Evolutionary conservation across 2,329 filamentous ascomycete species (phyloP), one percentile per base, ranked within the genome.

Genomic region (Rhynchosporium secalis): DNA sequence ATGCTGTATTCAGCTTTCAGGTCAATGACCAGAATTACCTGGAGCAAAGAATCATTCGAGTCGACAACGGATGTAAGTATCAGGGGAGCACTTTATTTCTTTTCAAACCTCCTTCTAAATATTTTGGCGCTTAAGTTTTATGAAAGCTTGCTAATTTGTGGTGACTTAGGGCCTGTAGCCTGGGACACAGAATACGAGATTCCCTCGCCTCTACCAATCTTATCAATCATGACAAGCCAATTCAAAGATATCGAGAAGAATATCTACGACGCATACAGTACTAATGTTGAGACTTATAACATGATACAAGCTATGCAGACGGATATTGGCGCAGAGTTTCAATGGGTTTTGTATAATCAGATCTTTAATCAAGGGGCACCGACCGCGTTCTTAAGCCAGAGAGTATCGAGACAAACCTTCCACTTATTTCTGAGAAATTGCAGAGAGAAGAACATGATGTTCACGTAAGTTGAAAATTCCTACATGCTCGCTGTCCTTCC

Each of bases 1-100:
- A 15, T 36, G 2, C 26, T 57, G 55, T 29, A 8, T 47, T 31
- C 33, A 38, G 43, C 8, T 8, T 4, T 36, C 20, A 28, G 51
- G 45, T 20, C n/a, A 49, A 3, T 40, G 36, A 36, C 13, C 20
- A 58, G 10, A 58, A 26, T 12, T 28, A 28, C n/a, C 7, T 38
- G 15, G 26, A 41, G 13, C 3, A 26, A 51, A 28, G 28, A 28
- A 38, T 49, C 29, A 28, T 58, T 6, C 56, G 46, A 20, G 26
- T 58, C 41, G 56, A 58, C n/a, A 58, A 58, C n/a, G 56, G 56
- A 29, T 58, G 56, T 45, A 6, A 46, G 26, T 46, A 28, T 9
- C 36, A 15, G 13, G 20, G 4, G 9, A 48, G 46, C n/a, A 10
- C 33, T 6, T 10, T 36, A 10, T 36, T 5, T 5, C 33, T 5